Base-by-base conservation (phyloP, 1,139 yeast species). In the Sugiyamaella castrensis region DNA sequence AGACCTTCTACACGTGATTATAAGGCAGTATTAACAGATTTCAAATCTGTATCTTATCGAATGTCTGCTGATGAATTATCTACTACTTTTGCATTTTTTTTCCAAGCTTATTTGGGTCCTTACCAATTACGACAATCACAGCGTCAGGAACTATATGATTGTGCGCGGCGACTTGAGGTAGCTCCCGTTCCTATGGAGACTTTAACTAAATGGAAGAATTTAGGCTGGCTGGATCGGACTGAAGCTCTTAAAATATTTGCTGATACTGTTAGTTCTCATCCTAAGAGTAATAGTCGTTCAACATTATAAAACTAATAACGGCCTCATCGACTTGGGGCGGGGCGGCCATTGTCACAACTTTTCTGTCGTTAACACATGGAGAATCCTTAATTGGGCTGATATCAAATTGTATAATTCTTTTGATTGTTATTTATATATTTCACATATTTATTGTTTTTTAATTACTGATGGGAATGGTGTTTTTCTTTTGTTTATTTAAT, bases 51-150 rank as follows among this genome's bases (percentile, higher is more conserved):
- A 10, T 48, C 51, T 12, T 48, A 37, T 37, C 28, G 13, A 35
- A 48, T 48, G 51, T 34, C 48, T 11, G 51, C 45, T 15, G 35
- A 35, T 26, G 47, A 48, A n/a, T 37, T 48, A 19, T 40, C 51
- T n/a, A 42, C 35, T 13, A 48, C 46, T 10, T 48, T 48, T 27
- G 51, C 51, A 24, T 48, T 33, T 36, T 48, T 48, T 37, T 48
- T 43, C 37, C 51, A 48, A 33, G 51, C 51, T 1, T 48, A 48
- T 15, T 33, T 43, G 2, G 51, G 51, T 2, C 48, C 51, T n/a
- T 48, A 48, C 34, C 37, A 37, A 8, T 27, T 29, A 9, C 45
- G 48, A 15, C 43, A 26, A 9, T 35, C 40, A 11, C 13, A 32
- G 11, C 39, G 51, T 8, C 30, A 32, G 10, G 51, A 48, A 38